Base-by-base conservation (phyloP, 768 basidiomycete species). In the Mycena sanguinolenta region DNA sequence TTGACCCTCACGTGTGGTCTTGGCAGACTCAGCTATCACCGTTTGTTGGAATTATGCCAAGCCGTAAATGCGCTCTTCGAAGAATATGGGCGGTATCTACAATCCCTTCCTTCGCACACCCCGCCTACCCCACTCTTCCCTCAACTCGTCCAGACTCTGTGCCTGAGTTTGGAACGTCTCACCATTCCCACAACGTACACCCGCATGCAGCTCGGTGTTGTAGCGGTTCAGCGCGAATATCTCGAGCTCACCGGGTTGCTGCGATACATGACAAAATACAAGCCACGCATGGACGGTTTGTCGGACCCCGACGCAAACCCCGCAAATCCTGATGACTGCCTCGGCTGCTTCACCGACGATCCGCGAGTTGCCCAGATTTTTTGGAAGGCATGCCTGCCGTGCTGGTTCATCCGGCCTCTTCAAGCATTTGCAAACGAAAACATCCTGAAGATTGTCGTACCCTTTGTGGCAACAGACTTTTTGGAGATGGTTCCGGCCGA, bases 261-360 rank as follows among this genome's bases (percentile, higher is more conserved):
- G n/a, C n/a, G n/a, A n/a, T n/a, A n/a, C n/a, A n/a, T n/a, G n/a
- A n/a, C n/a, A n/a, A n/a, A n/a, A n/a, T n/a, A n/a, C n/a, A n/a
- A n/a, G n/a, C n/a, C n/a, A n/a, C n/a, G n/a, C n/a, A n/a, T 65
- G 28, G 64, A 65, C 21, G 55, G n/a, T 44, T 27, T 65, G 19
- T 32, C 57, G 38, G 63, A 63, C 38, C 52, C 63, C 44, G 23
- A 32, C 4, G 55, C 64, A 34, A 25, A 65, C 28, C 3, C 46
- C 25, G 32, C 49, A 4, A 14, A 8, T 36, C 61, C 61, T 13
- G 49, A 63, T 23, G 14, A 63, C 36, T 63, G 61, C 34, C 32
- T 63, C 19, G 61, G 61, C 23, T 63, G 61, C 61, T 63, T 63
- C 61, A 63, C 61, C 14, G 34, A 50, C 28, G 49, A 63, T 39